phyloP scores from a whole-genome alignment of 2,329 filamentous ascomycete genomes.

The Colletotrichum brevisporum region DNA sequence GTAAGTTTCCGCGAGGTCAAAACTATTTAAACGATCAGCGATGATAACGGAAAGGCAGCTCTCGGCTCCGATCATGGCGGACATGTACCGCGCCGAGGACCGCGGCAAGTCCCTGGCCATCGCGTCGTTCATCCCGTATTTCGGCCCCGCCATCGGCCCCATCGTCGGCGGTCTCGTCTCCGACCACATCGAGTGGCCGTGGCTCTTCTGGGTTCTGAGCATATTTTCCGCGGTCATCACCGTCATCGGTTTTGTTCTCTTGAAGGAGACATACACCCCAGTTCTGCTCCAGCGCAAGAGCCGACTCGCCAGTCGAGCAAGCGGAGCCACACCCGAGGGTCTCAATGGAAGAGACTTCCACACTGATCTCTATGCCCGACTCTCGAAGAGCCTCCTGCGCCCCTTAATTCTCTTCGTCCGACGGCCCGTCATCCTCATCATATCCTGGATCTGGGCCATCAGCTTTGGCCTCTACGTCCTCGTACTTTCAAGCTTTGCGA shows the following conservation, averaged over 20 bases:
- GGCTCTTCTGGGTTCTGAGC: conserved; percentile 58
- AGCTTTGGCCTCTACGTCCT: conserved; percentile 66
- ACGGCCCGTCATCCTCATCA: conserved; percentile 62
- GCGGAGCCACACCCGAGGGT: background rate
- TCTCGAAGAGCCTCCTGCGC: conserved; percentile 55
- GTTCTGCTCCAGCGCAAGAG: conserved; percentile 61
- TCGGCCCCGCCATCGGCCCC: conserved; percentile 59
- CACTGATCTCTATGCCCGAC: conserved; percentile 41
- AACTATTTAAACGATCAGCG: no score
- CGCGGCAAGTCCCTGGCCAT: conserved; percentile 55
- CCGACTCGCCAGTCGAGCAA: background rate
- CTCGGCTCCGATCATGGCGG: conserved; percentile 51
- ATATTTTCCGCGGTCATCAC: conserved; percentile 49
- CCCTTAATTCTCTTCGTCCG: conserved; percentile 62
- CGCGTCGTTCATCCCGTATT: conserved; percentile 57
- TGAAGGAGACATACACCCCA: conserved; percentile 64
- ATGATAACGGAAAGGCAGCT: conserved; percentile 43
- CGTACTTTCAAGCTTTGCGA: conserved; percentile 67
- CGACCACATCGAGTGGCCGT: conserved; percentile 55
- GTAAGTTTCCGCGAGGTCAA: conserved; percentile 41
- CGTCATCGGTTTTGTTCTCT: conserved; percentile 53
- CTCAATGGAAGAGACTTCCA: background rate
- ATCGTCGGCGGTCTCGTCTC: conserved; percentile 57
- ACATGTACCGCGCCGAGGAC: conserved; percentile 52
- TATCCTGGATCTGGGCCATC: conserved; percentile 60